phyloP scores from a whole-genome alignment of 2,329 filamentous ascomycete genomes.

The Hypoxylon sp. region DNA sequence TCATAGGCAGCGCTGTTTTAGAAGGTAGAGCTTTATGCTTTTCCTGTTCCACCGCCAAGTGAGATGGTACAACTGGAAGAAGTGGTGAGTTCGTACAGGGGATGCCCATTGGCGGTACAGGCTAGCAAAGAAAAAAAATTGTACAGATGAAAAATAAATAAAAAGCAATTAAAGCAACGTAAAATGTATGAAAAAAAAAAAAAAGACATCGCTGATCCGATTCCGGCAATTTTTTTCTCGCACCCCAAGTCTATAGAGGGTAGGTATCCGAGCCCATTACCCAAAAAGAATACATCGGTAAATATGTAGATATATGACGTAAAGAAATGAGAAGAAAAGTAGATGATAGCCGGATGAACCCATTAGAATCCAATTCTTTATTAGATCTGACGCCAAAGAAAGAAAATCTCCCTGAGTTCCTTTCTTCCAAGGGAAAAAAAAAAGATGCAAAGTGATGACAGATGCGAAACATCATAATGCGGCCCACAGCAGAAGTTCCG shows the following conservation, averaged over 20 bases:
- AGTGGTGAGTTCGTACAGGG: slow-evolving; percentile 1
- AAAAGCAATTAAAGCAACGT: slow-evolving; percentile 21
- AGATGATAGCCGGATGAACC: too few species aligned
- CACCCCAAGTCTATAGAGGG: slow-evolving; percentile 34
- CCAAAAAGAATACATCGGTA: slow-evolving; percentile 1
- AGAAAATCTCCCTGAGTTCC: too few species aligned
- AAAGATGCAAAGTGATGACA: slow-evolving; percentile 34
- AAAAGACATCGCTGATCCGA: slow-evolving; percentile 28
- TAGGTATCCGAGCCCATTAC: slow-evolving; percentile 24
- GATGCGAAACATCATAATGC: slow-evolving; percentile 36
- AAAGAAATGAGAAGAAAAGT: too few species aligned
- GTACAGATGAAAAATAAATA: slow-evolving; percentile 17
- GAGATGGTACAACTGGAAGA: slow-evolving; percentile 32
- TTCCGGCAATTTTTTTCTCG: slow-evolving; percentile 27
- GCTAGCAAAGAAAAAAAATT: slow-evolving; percentile 17
- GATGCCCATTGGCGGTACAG: slow-evolving; percentile 9
- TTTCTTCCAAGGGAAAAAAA: slow-evolving; percentile 15
- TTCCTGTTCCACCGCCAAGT: slow-evolving; percentile 8
- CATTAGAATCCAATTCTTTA: too few species aligned
- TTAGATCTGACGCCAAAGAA: too few species aligned
- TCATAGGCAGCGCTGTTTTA: too few species aligned
- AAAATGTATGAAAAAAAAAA: slow-evolving; percentile 6
- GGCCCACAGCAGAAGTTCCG: slow-evolving; percentile 10
- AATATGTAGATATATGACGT: slow-evolving; percentile 20
- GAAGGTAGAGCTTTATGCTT: too few species aligned